Percentiles rank a stretch among this genome's conserved stretches.
These are phyloP conservation scores for Apiospora phragmitis DNA, from an alignment of 2,329 filamentous ascomycete species.

Conservation along the genomic window DNA sequence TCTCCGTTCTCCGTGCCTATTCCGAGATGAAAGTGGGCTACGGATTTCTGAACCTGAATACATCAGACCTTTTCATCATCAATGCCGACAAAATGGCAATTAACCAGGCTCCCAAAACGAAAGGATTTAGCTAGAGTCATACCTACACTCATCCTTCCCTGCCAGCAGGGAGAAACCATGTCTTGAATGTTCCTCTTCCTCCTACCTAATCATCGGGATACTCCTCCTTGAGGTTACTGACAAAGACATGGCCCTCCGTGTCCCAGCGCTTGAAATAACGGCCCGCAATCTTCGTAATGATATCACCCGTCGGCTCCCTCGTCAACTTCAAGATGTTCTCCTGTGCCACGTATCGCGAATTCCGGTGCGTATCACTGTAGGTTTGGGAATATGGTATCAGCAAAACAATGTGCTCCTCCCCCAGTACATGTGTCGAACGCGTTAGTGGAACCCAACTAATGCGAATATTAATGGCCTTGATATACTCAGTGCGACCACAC, in stretches of 20 bases:
- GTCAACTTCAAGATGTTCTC: slow-evolving; percentile 56
- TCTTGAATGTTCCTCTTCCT: background rate
- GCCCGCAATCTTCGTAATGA: slow-evolving; percentile 43
- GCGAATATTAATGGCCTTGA: too few relatives aligned
- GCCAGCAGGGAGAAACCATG: too few relatives aligned
- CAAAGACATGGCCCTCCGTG: slow-evolving; percentile 46
- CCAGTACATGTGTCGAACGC: background rate
- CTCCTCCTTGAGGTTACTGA: slow-evolving; percentile 66
- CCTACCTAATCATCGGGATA: slow-evolving; percentile 61
- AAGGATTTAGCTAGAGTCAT: background rate
- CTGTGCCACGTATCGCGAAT: slow-evolving; percentile 64
- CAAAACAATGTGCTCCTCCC: background rate
- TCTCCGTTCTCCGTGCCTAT: too few relatives aligned
- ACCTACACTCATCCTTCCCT: background rate
- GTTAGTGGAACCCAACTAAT: too few relatives aligned
- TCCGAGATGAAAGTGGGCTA: background rate
- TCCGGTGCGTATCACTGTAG: slow-evolving; percentile 55
- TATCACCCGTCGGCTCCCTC: background rate
- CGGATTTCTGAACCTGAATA: too few relatives aligned
- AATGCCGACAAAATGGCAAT: background rate
- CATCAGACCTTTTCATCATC: too few relatives aligned
- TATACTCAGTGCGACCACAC: too few relatives aligned
- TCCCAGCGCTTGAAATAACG: slow-evolving; percentile 68
- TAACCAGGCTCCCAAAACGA: background rate
- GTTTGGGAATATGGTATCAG: background rate